phyloP scores from a whole-genome alignment of 768 basidiomycete genomes.

The Pisolithus albus region DNA sequence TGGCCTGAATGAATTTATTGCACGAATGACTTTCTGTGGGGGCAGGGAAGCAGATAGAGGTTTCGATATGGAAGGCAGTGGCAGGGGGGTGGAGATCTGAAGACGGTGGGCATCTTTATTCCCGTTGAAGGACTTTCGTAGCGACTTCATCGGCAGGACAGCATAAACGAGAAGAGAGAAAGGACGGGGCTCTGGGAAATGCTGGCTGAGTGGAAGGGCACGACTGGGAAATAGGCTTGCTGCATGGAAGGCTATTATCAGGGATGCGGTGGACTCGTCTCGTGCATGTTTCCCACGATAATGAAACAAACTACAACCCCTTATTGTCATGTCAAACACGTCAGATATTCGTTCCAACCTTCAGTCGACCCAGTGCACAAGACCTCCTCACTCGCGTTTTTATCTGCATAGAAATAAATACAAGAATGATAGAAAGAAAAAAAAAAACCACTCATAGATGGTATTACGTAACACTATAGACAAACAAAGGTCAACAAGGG shows the following conservation, averaged over 20 bases:
- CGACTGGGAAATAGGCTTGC: constrained; percentile 5
- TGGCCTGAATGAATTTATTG: constrained; percentile 58
- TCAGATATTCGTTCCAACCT: too few species aligned
- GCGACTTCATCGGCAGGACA: constrained; percentile 59
- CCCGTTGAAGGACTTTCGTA: constrained; percentile 74
- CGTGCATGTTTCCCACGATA: too few species aligned
- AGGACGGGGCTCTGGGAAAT: not conserved
- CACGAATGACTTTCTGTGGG: constrained; percentile 94
- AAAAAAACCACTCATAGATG: not conserved
- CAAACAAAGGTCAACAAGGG: constrained; percentile 7
- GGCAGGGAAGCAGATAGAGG: constrained; percentile 67
- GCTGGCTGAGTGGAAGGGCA: constrained; percentile 11
- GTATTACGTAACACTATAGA: constrained; percentile 18
- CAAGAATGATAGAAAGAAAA: too few species aligned
- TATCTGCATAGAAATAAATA: too few species aligned
- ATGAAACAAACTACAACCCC: too few species aligned
- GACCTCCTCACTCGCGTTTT: too few species aligned
- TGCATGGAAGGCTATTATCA: too few species aligned
- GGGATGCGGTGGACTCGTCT: too few species aligned
- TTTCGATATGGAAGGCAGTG: constrained; percentile 61
- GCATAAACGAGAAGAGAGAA: constrained; percentile 6
- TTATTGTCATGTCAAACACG: too few species aligned
- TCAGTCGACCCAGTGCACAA: too few species aligned
- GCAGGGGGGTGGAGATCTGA: constrained; percentile 65
- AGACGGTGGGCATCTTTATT: constrained; percentile 52